Conservation (phyloP, 2,329 filamentous ascomycete species). For the Ophiostoma pallidulum region DNA sequence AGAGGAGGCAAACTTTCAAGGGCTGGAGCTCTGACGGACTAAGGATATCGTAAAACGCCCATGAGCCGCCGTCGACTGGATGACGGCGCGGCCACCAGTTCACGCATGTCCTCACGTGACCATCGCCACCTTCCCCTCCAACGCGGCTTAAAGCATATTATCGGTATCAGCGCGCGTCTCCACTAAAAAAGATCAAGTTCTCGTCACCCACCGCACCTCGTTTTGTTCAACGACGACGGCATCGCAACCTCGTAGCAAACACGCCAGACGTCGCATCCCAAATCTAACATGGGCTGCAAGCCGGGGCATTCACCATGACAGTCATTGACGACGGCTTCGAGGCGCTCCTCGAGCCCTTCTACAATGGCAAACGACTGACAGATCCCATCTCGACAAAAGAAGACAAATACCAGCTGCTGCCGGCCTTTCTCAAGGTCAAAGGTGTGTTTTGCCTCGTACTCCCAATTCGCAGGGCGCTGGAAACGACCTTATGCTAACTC, state of each 20-base stretch:
- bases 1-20: too few relatives aligned
- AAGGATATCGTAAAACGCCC: too few relatives aligned
- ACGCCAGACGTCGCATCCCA: neutral
- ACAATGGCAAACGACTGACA: slow-evolving; percentile 58
- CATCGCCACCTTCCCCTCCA: too few relatives aligned
- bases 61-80: too few relatives aligned
- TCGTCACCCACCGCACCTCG: slow-evolving; percentile 9
- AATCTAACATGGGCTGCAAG: slow-evolving; percentile 6
- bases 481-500: slow-evolving; percentile 9
- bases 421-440: slow-evolving; percentile 97
- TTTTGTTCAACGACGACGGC: neutral
- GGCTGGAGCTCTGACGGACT: too few relatives aligned
- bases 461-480: slow-evolving; percentile 13
- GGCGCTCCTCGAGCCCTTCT: slow-evolving; percentile 57
- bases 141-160: slow-evolving; percentile 3
- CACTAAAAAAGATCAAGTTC: slow-evolving; percentile 12
- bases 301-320: slow-evolving; percentile 32
- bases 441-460: slow-evolving; percentile 35
- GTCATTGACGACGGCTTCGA: slow-evolving; percentile 54
- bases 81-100: too few relatives aligned
- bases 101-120: too few relatives aligned
- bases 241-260: neutral
- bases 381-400: slow-evolving; percentile 55
- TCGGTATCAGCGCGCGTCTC: too few relatives aligned
- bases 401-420: slow-evolving; percentile 95